Evolutionary conservation across 148 eudicot species (phyloP), one percentile per base, ranked within the genome.

Genomic region (Spergularia bocconei): DNA sequence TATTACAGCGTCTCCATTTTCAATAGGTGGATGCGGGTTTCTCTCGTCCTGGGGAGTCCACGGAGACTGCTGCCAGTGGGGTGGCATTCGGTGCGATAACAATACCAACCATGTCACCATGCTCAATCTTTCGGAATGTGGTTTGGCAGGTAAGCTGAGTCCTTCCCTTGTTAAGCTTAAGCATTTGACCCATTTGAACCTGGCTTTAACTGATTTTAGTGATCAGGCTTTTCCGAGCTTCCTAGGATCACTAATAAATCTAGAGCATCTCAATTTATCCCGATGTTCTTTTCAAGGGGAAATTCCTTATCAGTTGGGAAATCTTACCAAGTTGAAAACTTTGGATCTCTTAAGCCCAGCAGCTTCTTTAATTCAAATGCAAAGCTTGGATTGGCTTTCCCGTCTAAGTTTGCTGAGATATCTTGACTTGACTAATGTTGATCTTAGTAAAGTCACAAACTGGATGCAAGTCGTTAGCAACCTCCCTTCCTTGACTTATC

Each of bases 401-500:
- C 72, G 39, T 6, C 58, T 69, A 6, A 52, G 6, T 13, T 51
- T 15, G 14, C 29, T 53, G 47, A 69, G 72, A 25, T 14, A 13
- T 12, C 54, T 69, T 1, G 17, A 25, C 11, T 53, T 53, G 60
- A 16, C 47, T 29, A 20, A 1, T 7, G 19, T 16, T 0, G 20
- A 69, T 69, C 72, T 69, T 51, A 29, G 58, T 69, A 9, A 69
- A 53, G 59, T 12, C 72, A 69, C 60, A 7, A 16, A 69, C 12
- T 69, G 59, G 72, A 4, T 13, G n/a, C 57, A 25, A 52, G 13
- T 25, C 10, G 16, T 52, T 0, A 52, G 6, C 39, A 53, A 20
- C 14, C 69, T 79, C 39, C 75, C 75, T 33, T 63, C 38, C 6
- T 55, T 79, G 38, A 38, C 7, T 10, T 58, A 60, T n/a, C 61